Evolutionary conservation across 108 stramenopile species (phyloP), one percentile per base, ranked within the genome.

Genomic region (Skeletonema menzelii): DNA sequence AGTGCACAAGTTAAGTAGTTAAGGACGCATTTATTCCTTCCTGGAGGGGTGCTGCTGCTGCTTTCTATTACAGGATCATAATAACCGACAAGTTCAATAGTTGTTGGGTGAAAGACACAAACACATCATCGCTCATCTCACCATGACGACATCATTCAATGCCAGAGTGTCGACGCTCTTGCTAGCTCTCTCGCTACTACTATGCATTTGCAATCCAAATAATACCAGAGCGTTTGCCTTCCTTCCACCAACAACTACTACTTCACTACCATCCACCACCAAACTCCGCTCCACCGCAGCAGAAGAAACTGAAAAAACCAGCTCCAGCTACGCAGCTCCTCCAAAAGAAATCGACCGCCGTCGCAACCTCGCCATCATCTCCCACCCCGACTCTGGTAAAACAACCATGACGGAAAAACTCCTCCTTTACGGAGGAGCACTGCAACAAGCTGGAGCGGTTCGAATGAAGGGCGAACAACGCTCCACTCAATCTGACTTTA

Each of bases 321-420:
- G 19, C 19, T 19, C 46, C 1, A 32, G 47, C 20, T 37, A 80
- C 72, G 72, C 68, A 44, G 91, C 91, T 2, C 89, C 91, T 0
- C 35, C 28, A 3, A 34, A 58, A 6, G 95, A 98, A 80, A 95
- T 96, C 56, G 65, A 85, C 13, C 82, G 95, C 15, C 87, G 97
- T 19, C 90, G 97, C 3, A 98, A 95, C 69, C 84, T 98, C 28
- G 97, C 97, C 59, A 98, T 98, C 56, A 98, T 98, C 59, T 90
- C 88, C 8, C 97, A 98, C 85, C 97, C 97, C 56, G 97, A 98
- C 68, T 90, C 94, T 17, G 76, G 97, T 26, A 98, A 98, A 69
- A 98, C 97, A 3, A 98, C 97, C 66, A 91, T 98, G 91, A 98
- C 97, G 17, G 97, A 98, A 82, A 96, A 97, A 67, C 81, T 98